A percentile compares a stretch with the other conserved stretches of the same genome.
Evolutionary conservation across 192 early-diverging fungal genomes (phyloP).

Genomic region (Allomyces macrogynus): DNA sequence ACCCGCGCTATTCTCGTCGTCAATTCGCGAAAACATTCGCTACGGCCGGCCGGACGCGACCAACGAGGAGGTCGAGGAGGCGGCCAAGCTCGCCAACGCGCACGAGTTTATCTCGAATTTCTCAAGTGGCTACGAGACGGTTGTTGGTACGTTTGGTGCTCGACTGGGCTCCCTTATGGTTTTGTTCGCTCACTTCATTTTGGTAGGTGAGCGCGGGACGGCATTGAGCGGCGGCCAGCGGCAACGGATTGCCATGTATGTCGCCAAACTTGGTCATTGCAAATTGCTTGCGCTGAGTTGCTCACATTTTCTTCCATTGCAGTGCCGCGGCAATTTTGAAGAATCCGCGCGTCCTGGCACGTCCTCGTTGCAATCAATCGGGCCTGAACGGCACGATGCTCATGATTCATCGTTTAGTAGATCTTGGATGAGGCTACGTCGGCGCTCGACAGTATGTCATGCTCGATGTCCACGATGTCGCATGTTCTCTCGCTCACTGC

Average conservation of each 20-base stretch:
- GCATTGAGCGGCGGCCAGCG: conserved; percentile 40
- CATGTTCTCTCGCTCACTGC: neutral
- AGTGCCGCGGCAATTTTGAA: conserved; percentile 33
- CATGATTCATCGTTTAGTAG: no score
- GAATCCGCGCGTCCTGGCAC: conserved; percentile 23
- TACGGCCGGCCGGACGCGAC: conserved; percentile 41
- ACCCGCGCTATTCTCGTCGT: conserved; percentile 49
- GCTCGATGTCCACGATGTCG: neutral
- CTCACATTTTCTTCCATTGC: no score
- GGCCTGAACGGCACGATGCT: no score
- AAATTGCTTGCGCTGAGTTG: no score
- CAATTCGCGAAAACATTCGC: conserved; percentile 49
- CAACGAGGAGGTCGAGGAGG: conserved; percentile 38
- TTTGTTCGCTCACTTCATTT: neutral
- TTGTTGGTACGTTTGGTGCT: conserved; percentile 12
- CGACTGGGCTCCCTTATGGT: neutral
- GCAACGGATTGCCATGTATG: conserved; percentile 29
- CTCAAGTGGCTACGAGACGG: conserved; percentile 28
- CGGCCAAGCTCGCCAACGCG: conserved; percentile 51
- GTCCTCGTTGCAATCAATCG: no score
- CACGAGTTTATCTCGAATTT: conserved; percentile 38
- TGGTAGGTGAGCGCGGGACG: conserved; percentile 23
- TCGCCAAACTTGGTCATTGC: no score
- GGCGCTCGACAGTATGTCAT: neutral
- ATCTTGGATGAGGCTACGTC: neutral